phyloP scores from a whole-genome alignment of 108 stramenopile species.

The Cyclostephanos tholiformis region DNA sequence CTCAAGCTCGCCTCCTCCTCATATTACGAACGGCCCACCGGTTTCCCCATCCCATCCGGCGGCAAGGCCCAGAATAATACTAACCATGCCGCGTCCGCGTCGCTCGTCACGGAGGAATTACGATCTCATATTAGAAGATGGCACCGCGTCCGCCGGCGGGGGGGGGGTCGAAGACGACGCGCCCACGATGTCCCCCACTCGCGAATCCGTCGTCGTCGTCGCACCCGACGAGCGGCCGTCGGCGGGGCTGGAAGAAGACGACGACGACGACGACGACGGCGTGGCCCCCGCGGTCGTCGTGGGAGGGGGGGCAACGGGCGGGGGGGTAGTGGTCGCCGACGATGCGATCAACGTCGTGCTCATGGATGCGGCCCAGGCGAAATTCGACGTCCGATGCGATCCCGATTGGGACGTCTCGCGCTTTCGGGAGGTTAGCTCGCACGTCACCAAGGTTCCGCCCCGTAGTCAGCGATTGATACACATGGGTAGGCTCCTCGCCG shows the following conservation, averaged over 20 bases:
- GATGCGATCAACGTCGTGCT: slow-evolving; percentile 54
- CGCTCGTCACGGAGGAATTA: slow-evolving; percentile 26
- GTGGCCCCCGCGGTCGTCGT: neutral
- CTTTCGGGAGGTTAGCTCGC: slow-evolving; percentile 53
- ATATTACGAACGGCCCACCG: too few relatives aligned
- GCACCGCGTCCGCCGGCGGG: slow-evolving; percentile 11
- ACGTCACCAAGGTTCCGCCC: slow-evolving; percentile 70
- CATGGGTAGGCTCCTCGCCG: slow-evolving; percentile 68
- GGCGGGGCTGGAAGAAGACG: neutral
- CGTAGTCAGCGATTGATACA: slow-evolving; percentile 72
- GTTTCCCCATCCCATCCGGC: too few relatives aligned
- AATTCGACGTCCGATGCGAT: slow-evolving; percentile 61
- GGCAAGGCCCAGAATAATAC: too few relatives aligned
- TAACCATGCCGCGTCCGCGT: neutral
- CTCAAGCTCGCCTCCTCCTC: too few relatives aligned
- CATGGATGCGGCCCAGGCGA: slow-evolving; percentile 71
- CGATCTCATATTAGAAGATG: slow-evolving; percentile 29
- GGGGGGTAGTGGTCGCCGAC: too few relatives aligned
- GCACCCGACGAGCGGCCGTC: slow-evolving; percentile 25
- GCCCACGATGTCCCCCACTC: slow-evolving; percentile 25
- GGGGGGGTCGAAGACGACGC: slow-evolving; percentile 1
- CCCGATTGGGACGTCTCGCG: slow-evolving; percentile 58
- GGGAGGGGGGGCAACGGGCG: too few relatives aligned
- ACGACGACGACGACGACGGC: neutral
- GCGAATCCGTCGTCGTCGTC: neutral